phyloP scores from a whole-genome alignment of 768 basidiomycete species.

The Rhizopogon roseolus region DNA sequence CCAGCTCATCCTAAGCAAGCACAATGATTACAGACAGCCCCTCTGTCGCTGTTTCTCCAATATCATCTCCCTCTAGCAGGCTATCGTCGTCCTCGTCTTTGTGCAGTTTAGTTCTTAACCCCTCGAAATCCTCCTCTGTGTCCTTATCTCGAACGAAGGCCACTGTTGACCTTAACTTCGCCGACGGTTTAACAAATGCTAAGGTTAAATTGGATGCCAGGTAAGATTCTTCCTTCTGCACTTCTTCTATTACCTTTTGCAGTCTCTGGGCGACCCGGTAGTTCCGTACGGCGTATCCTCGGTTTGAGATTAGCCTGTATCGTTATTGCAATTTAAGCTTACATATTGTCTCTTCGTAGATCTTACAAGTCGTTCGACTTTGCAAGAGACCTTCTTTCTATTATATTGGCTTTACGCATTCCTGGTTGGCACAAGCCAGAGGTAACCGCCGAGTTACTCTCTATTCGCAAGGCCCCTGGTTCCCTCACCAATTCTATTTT shows the following conservation, averaged over 20 bases:
- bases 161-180: conserved; percentile 39
- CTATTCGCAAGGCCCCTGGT: conserved; percentile 80
- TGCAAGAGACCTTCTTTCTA: conserved; percentile 47
- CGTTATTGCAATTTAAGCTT: conserved; percentile 9
- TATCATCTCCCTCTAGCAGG: background rate
- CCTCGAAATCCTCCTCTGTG: conserved; percentile 26
- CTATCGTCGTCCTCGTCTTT: conserved; percentile 1
- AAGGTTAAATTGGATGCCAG: conserved; percentile 56
- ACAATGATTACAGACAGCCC: background rate
- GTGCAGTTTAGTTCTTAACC: conserved; percentile 1
- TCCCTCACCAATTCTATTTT: conserved; percentile 95
- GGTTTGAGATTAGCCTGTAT: conserved; percentile 28
- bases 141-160: conserved; percentile 31
- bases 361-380: conserved; percentile 61
- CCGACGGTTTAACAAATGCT: conserved; percentile 60
- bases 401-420: conserved; percentile 50
- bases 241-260: conserved; percentile 24
- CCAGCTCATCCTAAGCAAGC: background rate
- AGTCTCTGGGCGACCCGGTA: conserved; percentile 30
- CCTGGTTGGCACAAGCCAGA: conserved; percentile 52
- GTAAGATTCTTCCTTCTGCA: conserved; percentile 44
- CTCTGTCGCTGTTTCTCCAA: background rate
- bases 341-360: conserved; percentile 34
- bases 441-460: conserved; percentile 44
- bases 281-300: conserved; percentile 27